These are phyloP conservation scores for Castanospermum australe DNA, from an alignment of 306 rosid species.

Conservation along the genomic window DNA sequence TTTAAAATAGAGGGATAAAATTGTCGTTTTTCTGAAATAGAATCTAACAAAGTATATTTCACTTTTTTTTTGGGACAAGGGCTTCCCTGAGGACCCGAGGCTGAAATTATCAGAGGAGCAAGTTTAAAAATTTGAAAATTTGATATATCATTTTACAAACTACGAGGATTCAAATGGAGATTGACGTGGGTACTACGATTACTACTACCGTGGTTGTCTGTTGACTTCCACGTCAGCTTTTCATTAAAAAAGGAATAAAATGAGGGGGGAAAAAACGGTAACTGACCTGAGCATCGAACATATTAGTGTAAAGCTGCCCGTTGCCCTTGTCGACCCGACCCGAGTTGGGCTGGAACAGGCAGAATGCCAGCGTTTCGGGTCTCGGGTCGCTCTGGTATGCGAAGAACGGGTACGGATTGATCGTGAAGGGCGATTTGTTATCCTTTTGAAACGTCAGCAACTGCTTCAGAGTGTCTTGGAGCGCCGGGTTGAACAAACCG, in stretches of 20 bases:
- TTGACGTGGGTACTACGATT: not conserved
- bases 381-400: slow-evolving; percentile 81
- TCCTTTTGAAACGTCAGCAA: slow-evolving; percentile 59
- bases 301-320: slow-evolving; percentile 77
- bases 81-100: no score
- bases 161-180: no score
- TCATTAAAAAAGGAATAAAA: not conserved
- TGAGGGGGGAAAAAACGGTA: not conserved
- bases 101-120: no score
- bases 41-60: no score
- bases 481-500: slow-evolving; percentile 56
- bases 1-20: no score
- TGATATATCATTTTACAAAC: no score
- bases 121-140: no score
- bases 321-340: slow-evolving; percentile 81
- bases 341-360: slow-evolving; percentile 78
- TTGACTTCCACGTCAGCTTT: slow-evolving; percentile 30
- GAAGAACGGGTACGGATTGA: slow-evolving; percentile 88
- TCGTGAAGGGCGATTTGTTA: slow-evolving; percentile 60
- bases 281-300: slow-evolving; percentile 94
- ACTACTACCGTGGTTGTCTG: not conserved
- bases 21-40: no score
- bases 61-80: no score
- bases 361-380: slow-evolving; percentile 81
- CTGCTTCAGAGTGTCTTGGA: slow-evolving; percentile 39